Percentiles rank a stretch among this genome's conserved stretches.
Conservation (phyloP, 2,329 filamentous ascomycete genomes). For the Ophiostoma novo-ulmi region DNA sequence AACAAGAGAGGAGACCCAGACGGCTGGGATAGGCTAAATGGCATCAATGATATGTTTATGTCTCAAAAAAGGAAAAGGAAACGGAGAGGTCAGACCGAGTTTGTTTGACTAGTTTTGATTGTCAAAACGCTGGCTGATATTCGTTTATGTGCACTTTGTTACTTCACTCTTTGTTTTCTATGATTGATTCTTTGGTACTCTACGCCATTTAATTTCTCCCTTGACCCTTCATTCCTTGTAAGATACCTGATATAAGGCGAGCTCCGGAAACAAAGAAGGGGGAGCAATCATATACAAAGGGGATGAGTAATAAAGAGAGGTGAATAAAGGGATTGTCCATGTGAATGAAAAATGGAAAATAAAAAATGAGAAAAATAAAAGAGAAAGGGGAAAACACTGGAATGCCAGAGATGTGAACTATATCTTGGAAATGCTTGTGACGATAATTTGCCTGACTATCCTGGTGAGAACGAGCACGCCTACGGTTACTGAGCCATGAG, state of each 20-base stretch:
- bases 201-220: neutral
- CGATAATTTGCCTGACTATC: neutral
- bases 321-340: no score
- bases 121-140: neutral
- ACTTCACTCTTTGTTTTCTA: neutral
- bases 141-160: neutral
- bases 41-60: neutral
- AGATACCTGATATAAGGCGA: neutral
- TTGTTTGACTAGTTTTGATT: neutral
- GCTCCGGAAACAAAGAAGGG: conserved; percentile 6
- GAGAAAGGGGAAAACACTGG: neutral
- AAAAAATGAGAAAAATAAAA: conserved; percentile 1
- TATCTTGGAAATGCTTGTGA: neutral
- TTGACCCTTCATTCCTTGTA: conserved; percentile 7
- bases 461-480: neutral
- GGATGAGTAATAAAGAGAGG: neutral
- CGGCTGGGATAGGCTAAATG: neutral
- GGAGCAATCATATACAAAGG: neutral
- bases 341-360: no score
- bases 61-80: neutral
- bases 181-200: neutral
- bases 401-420: neutral
- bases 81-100: neutral
- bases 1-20: neutral
- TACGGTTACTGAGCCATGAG: neutral